phyloP scores from a whole-genome alignment of 805 yeast genomes.

The Yamadazyma endophytica region DNA sequence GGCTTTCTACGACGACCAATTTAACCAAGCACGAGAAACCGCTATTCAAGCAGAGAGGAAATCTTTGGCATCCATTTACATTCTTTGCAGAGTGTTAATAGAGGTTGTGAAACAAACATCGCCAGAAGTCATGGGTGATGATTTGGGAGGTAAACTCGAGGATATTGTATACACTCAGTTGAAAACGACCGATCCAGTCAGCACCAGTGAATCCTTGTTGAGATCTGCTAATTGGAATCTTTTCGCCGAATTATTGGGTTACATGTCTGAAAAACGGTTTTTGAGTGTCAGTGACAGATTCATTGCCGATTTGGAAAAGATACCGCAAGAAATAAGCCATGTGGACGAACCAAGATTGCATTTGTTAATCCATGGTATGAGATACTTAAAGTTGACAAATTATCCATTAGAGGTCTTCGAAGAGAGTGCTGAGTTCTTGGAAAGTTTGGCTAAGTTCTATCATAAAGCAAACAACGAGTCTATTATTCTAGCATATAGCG shows the following conservation, averaged over 20 bases:
- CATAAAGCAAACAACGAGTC: conserved; percentile 58
- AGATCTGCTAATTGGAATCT: conserved; percentile 92
- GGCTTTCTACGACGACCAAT: conserved; percentile 27
- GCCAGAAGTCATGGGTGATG: conserved; percentile 67
- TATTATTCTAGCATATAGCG: conserved; percentile 75
- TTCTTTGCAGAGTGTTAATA: conserved; percentile 84
- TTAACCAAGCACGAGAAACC: conserved; percentile 49
- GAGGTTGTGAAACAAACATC: conserved; percentile 90
- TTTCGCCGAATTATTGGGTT: conserved; percentile 83
- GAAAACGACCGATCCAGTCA: conserved; percentile 81
- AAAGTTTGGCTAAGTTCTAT: conserved; percentile 82
- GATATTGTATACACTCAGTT: conserved; percentile 91
- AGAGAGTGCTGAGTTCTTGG: conserved; percentile 87
- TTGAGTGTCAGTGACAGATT: conserved; percentile 88
- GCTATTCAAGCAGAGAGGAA: conserved; percentile 85
- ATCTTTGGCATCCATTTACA: conserved; percentile 80
- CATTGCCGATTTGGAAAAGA: conserved; percentile 85
- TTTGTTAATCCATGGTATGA: conserved; percentile 86
- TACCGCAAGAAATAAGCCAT: conserved; percentile 42
- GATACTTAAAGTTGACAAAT: conserved; percentile 70
- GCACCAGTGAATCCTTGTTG: conserved; percentile 55
- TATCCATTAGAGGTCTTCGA: conserved; percentile 89
- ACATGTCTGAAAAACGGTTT: conserved; percentile 82
- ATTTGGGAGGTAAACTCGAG: conserved; percentile 77
- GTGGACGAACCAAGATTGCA: conserved; percentile 56